Evolutionary conservation across 306 rosid species (phyloP), one percentile per base, ranked within the genome.

Genomic region (Delonix regia): DNA sequence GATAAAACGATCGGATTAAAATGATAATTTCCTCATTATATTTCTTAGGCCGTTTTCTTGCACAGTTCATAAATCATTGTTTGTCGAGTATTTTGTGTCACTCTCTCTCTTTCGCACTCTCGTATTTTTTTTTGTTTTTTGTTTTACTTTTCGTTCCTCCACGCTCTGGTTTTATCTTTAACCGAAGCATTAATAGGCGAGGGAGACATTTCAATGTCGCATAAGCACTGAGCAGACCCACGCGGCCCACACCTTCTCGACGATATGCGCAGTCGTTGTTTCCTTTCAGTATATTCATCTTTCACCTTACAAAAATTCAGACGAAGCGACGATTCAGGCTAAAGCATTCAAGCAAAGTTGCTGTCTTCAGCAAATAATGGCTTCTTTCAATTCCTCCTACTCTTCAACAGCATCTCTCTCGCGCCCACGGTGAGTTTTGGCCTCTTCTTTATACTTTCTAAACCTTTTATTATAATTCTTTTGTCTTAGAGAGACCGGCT

Each of bases 331-430:
- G 30, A 33, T 81, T 75, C 72, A 18, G 15, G 66, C 62, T 71
- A 0, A 38, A 53, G 77, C 11, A 36, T 57, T 75, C 67, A 13
- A 59, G 18, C 83, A 52, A 78, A 16, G 3, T 53, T 53, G 10
- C 2, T 16, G 7, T 13, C 63, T 74, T 22, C 21, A 2, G 60
- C 77, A 65, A 16, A 24, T 76, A 84, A 90, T 92, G 97, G 81
- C 91, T 69, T 88, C 90, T 75, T 71, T 85, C 85, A 85, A 85
- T 88, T 51, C 88, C 78, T 80, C 93, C 21, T 89, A 66, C 71
- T 84, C 86, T 82, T 87, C 97, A n/a, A 75, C 90, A 2, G 15
- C 86, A 10, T 47, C 87, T 30, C 84, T 92, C 73, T 85, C 90
- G 30, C 84, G 69, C 55, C 82, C 83, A 1, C 83, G 81, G 94